Evolutionary conservation across 2,329 filamentous ascomycete species (phyloP), one percentile per base, ranked within the genome.

Genomic region (Exserohilum turcica): DNA sequence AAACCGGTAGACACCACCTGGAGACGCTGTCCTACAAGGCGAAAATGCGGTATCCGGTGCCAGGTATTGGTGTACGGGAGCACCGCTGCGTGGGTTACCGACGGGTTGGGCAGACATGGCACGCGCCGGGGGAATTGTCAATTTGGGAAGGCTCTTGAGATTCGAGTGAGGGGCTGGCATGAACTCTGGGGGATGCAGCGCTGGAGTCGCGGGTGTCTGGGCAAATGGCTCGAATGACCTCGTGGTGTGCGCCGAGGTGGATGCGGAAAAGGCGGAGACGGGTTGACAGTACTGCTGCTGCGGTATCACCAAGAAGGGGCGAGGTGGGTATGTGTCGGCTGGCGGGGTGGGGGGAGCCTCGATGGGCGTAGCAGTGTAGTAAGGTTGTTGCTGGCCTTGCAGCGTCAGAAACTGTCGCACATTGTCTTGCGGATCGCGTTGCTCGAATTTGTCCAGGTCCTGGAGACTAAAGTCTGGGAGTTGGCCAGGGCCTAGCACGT

Each of bases 331-430:
- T 61, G 76, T 70, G 29, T 77, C 74, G 36, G 74, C 60, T 29
- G 72, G 72, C 12, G 73, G 75, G 24, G 70, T 76, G 18, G 72
- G 66, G 21, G 70, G 73, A 47, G 72, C 68, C 54, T 75, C 69
- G 61, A 88, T 88, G 3, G 87, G 86, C 13, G 89, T 88, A 6
- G 87, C 87, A 7, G 84, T 84, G 6, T 86, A 84, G n/a, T 89
- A 68, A 67, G 72, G 74, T 63, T 84, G 81, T 43, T 83, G 78
- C 53, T 84, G 70, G 72, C 89, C 87, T 72, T 97, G 93, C 72
- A 96, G 92, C 68, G 85, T 85, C 47, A 97, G 83, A 76, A 96
- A 97, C 61, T 96, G 91, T 68, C 90, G 87, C 31, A 97, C 91
- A 64, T 93, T 96, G 76, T 97, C 92, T 73, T 95, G 92, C 5